Evolutionary conservation across 257 asterid genomes (phyloP), one percentile per base, ranked within the genome.

Genomic region (Forsythia viridissima): DNA sequence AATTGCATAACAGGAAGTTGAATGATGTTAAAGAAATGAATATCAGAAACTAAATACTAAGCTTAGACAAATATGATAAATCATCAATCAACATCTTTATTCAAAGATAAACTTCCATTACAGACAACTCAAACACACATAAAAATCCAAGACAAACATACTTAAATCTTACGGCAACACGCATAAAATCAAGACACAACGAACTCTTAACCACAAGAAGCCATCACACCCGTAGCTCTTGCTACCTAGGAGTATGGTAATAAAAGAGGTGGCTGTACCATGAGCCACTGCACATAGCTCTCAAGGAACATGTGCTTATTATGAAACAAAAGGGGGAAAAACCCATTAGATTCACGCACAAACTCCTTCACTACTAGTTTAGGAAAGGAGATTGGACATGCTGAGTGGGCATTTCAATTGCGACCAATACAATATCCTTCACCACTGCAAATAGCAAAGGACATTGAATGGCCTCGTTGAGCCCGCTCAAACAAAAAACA

Each of bases 291-390:
- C 67, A 48, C 55, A 48, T 4, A 48, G 55, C 18, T 48, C n/a
- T 48, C 73, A 42, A 8, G 18, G 42, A 70, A 30, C 77, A 82
- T 13, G 76, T 8, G 63, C 76, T 41, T 20, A 57, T 52, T 52
- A 52, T 21, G 61, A 30, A n/a, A 57, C 13, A 51, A 72, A 76
- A 39, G 66, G 51, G 42, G 73, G 79, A 77, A 74, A 57, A 73
- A 74, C 82, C 87, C 84, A 74, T 84, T 87, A 89, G 95, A 90
- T 90, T 90, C 95, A 83, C 92, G 87, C 91, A 87, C 95, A 87
- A 90, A 88, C 92, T 51, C 94, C 89, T 81, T 77, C 21, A 78
- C 84, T 18, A 70, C 37, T 20, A 30, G 37, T 5, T 38, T 15
- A 59, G 80, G 20, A 74, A 79, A 84, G 86, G 89, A 86, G 88